Conservation (phyloP, 2,329 filamentous ascomycete species). For the Calonectria montana region DNA sequence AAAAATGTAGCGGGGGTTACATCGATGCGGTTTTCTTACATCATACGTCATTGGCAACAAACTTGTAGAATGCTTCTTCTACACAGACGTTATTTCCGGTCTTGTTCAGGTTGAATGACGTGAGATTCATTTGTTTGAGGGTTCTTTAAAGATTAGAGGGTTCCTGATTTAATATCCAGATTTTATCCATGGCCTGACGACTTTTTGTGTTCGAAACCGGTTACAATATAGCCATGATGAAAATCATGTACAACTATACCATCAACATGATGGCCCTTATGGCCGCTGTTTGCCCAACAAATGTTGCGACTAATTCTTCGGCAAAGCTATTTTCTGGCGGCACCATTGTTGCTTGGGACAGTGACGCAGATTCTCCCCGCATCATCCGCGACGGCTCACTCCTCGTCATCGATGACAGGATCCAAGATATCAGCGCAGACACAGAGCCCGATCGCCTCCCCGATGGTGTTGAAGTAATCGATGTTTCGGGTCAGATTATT, state of each 20-base stretch:
- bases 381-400: constrained; percentile 14
- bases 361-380: not conserved
- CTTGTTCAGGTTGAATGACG: not conserved
- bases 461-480: constrained; percentile 46
- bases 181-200: not conserved
- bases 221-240: not conserved
- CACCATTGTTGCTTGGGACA: constrained; percentile 15
- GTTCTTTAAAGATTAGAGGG: not conserved
- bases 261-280: not conserved
- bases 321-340: constrained; percentile 14
- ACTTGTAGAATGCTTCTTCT: too few species aligned
- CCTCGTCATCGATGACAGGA: constrained; percentile 9
- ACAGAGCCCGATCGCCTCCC: not conserved
- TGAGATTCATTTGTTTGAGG: not conserved
- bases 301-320: not conserved
- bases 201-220: too few species aligned
- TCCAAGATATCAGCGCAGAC: constrained; percentile 8
- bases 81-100: not conserved
- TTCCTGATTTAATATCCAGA: not conserved
- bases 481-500: constrained; percentile 63
- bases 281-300: not conserved
- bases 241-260: not conserved
- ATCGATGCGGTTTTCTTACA: not conserved
- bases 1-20: not conserved
- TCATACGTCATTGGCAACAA: not conserved